phyloP scores from a whole-genome alignment of 768 basidiomycete species.

The Boletus barrowsii region DNA sequence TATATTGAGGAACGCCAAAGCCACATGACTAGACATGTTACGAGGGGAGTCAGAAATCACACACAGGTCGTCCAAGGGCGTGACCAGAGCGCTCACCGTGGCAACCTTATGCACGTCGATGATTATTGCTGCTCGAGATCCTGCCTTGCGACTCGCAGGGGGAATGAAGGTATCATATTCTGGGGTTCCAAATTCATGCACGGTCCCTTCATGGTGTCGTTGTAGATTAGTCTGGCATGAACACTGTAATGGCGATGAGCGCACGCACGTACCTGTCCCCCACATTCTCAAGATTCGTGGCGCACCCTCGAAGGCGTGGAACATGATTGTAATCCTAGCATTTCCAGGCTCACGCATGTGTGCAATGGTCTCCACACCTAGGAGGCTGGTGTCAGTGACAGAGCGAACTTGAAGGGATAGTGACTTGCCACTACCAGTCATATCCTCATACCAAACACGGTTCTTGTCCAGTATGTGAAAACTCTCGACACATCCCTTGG shows the following conservation, averaged over 20 bases:
- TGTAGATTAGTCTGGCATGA: not conserved
- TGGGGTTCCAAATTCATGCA: slow-evolving; percentile 59
- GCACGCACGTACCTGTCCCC: slow-evolving; percentile 44
- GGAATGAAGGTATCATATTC: slow-evolving; percentile 57
- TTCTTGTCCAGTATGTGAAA: slow-evolving; percentile 57
- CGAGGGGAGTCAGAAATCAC: not conserved
- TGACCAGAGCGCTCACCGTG: slow-evolving; percentile 31
- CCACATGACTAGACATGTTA: slow-evolving; percentile 58
- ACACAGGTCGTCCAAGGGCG: not conserved
- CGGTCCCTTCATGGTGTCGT: slow-evolving; percentile 40
- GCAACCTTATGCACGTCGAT: slow-evolving; percentile 61
- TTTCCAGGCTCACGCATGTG: slow-evolving; percentile 58
- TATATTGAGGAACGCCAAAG: slow-evolving; percentile 59
- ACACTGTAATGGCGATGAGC: not conserved
- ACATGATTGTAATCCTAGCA: slow-evolving; percentile 58
- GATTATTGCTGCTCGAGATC: slow-evolving; percentile 59
- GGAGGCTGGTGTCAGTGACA: not conserved
- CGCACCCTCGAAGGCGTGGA: slow-evolving; percentile 58
- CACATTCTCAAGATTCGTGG: slow-evolving; percentile 59
- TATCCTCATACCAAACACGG: slow-evolving; percentile 71
- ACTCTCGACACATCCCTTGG: slow-evolving; percentile 57
- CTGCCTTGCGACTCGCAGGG: slow-evolving; percentile 43
- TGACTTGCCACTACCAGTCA: slow-evolving; percentile 62
- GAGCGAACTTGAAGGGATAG: not conserved
- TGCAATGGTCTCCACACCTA: slow-evolving; percentile 57